A percentile compares a stretch with the other conserved stretches of the same genome.
Conservation (phyloP, 352 stramenopile species). For the Peronospora farinosa region DNA sequence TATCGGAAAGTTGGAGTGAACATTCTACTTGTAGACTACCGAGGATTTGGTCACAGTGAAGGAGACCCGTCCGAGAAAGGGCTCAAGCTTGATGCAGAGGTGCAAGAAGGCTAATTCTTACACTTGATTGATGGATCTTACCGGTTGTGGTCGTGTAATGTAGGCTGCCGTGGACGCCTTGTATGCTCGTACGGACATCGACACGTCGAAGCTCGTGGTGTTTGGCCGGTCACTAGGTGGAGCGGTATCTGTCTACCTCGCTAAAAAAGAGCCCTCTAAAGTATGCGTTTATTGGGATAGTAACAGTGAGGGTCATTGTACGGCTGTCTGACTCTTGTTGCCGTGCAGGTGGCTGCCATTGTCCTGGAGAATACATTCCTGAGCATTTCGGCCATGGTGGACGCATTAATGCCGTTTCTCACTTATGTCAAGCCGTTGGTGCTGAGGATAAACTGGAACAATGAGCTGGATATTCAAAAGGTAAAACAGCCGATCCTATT, state of each 20-base stretch:
- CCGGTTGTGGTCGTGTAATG: background rate
- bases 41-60: conserved; percentile 90
- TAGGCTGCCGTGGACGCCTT: conserved; percentile 79
- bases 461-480: conserved; percentile 42
- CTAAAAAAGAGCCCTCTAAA: conserved; percentile 64
- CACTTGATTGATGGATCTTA: background rate
- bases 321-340: conserved; percentile 1
- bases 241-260: conserved; percentile 88
- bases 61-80: conserved; percentile 82
- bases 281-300: conserved; percentile 15
- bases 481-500: conserved; percentile 87
- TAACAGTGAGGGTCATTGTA: background rate
- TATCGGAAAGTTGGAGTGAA: conserved; percentile 84
- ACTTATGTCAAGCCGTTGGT: conserved; percentile 87
- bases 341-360: conserved; percentile 72
- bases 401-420: conserved; percentile 89
- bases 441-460: conserved; percentile 90
- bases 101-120: conserved; percentile 6
- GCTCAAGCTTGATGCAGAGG: conserved; percentile 88
- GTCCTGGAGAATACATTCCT: conserved; percentile 94
- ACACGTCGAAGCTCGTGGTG: conserved; percentile 83
- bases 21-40: conserved; percentile 92
- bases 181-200: conserved; percentile 64
- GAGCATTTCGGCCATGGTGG: conserved; percentile 90
- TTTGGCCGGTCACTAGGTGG: conserved; percentile 91